Percentiles rank a stretch among this genome's conserved stretches.
These are phyloP conservation scores for Grosmannia serpens DNA, from an alignment of 2,329 filamentous ascomycete species.

Conservation along the genomic window DNA sequence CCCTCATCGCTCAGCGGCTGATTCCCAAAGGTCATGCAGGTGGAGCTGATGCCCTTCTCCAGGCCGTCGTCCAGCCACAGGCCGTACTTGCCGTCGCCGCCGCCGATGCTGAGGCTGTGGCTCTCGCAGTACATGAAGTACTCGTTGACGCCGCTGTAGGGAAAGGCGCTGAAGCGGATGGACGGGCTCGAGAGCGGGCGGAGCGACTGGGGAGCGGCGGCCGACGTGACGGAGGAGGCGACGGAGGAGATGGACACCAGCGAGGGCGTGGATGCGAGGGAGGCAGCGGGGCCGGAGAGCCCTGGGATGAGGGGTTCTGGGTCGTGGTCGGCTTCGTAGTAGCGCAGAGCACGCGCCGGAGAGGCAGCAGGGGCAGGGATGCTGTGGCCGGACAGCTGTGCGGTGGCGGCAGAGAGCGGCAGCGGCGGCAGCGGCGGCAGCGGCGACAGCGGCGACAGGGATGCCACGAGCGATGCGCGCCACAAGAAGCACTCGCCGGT, in stretches of 20 bases:
- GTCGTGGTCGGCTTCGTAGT: background rate
- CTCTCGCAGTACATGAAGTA: slow-evolving; percentile 92
- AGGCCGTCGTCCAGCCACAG: slow-evolving; percentile 85
- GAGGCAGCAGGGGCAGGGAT: slow-evolving; percentile 25
- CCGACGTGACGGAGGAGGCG: background rate
- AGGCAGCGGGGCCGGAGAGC: slow-evolving; percentile 1
- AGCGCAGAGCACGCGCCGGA: slow-evolving; percentile 5
- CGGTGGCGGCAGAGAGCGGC: slow-evolving; percentile 49
- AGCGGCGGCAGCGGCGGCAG: slow-evolving; percentile 39
- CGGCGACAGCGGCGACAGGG: slow-evolving; percentile 51
- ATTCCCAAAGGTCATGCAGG: slow-evolving; percentile 88
- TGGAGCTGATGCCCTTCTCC: slow-evolving; percentile 70
- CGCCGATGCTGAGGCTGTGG: slow-evolving; percentile 75
- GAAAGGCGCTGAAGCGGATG: slow-evolving; percentile 93
- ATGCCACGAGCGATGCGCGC: slow-evolving; percentile 57
- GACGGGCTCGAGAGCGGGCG: slow-evolving; percentile 50
- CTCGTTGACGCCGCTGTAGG: slow-evolving; percentile 91
- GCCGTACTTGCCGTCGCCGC: slow-evolving; percentile 80
- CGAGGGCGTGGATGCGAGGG: background rate
- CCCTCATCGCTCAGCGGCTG: slow-evolving; percentile 89
- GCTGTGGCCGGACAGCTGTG: slow-evolving; percentile 29
- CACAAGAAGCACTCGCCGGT: slow-evolving; percentile 94
- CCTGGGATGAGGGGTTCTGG: slow-evolving; percentile 10
- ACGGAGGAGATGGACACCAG: background rate
- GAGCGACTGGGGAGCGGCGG: slow-evolving; percentile 12